Evolutionary conservation across 2,329 filamentous ascomycete species (phyloP), one percentile per base, ranked within the genome.

Genomic region (Setomelanomma holmii): DNA sequence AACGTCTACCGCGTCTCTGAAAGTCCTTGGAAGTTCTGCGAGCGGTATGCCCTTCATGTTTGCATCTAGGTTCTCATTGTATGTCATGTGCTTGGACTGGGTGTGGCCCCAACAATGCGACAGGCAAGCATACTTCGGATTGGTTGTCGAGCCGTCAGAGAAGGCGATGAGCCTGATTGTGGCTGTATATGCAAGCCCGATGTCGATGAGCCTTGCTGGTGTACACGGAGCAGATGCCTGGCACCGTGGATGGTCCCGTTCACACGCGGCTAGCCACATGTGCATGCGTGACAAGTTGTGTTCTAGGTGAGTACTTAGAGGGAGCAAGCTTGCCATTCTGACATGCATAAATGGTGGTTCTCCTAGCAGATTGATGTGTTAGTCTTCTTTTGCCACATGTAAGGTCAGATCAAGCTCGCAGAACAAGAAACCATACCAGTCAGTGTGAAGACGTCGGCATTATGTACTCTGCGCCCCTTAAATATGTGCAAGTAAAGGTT

Each of bases 1-100:
- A 14, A 55, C 22, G 0, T 41, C 34, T 12, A 58, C 27, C 19
- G 52, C 56, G 6, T 58, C 56, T 27, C 11, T 24, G 16, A 58
- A 58, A 4, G 56, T 55, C 24, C 42, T 55, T 14, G 52, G 56
- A 10, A 55, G 38, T 4, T 53, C 47, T 19, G 30, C 7, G 5
- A 51, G 20, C 6, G n/a, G 33, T n/a, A 55, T 36, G 5, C 50
- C 54, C 14, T 12, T 20, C 22, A 23, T 42, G 20, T 46, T 40
- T 14, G 34, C 8, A 30, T 14, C 17, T 19, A 40, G n/a, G 12
- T 39, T 46, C 4, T 27, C n/a, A 6, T 6, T 30, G 6, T 27
- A 11, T 19, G 21, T 33, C 7, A 30, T 39, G 17, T 46, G 22
- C 12, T 20, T 39, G n/a, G 34, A 40, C 20, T 35, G 34, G 11